Conservation (phyloP, 805 yeast species). For the Yarrowia deformans region DNA sequence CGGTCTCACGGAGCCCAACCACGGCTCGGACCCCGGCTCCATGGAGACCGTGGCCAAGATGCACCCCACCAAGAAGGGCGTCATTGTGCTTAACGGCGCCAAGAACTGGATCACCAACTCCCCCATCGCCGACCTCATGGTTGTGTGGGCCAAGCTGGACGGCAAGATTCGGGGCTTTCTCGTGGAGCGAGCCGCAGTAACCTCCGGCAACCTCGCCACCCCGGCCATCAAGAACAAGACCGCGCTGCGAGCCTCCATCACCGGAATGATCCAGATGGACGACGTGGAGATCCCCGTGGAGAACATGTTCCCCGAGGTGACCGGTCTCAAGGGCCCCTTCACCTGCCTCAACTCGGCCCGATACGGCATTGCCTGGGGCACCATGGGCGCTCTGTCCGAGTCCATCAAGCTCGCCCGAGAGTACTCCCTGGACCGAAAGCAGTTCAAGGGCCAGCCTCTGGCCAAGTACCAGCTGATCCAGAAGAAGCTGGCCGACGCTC, state of each 20-base stretch:
- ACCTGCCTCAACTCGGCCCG: conserved; percentile 56
- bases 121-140: conserved; percentile 55
- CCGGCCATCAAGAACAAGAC: conserved; percentile 54
- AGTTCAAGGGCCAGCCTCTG: conserved; percentile 52
- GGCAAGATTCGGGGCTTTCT: conserved; percentile 55
- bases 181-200: conserved; percentile 51
- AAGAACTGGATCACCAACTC: conserved; percentile 58
- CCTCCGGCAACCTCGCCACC: conserved; percentile 49
- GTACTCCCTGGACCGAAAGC: conserved; percentile 54
- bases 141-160: conserved; percentile 57
- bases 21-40: conserved; percentile 66
- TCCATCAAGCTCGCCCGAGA: conserved; percentile 51
- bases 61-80: conserved; percentile 55
- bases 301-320: conserved; percentile 52
- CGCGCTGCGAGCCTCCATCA: conserved; percentile 54
- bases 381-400: conserved; percentile 56
- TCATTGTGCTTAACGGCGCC: conserved; percentile 53
- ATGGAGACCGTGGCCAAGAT: conserved; percentile 61
- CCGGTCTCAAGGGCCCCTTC: conserved; percentile 57
- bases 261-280: conserved; percentile 56
- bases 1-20: conserved; percentile 71
- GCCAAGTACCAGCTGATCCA: conserved; percentile 55
- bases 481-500: conserved; percentile 55
- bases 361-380: conserved; percentile 56
- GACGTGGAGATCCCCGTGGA: conserved; percentile 56